Evolutionary conservation across 2,329 filamentous ascomycete species (phyloP), one percentile per base, ranked within the genome.

Genomic region (Neopestalotiopsis clavispora): DNA sequence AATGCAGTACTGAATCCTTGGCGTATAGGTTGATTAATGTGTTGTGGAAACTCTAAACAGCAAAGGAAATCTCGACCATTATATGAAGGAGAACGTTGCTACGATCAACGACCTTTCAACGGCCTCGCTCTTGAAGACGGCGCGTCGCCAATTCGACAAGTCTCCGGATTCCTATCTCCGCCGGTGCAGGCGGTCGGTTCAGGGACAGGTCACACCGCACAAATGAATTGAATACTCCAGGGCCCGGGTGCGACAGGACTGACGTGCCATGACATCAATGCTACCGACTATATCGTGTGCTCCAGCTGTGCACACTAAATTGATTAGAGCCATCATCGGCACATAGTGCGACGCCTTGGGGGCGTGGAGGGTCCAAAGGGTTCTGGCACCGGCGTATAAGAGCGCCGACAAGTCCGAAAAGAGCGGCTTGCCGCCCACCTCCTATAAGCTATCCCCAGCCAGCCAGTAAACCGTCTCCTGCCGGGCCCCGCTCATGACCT

Each of bases 361-460:
- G 23, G 23, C 23, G 34, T 38, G 34, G 34, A 38, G 34, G 34
- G 10, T 38, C 34, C 10, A 38, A 38, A 38, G n/a, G 45, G 45
- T 52, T 23, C 45, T 20, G 9, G 4, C n/a, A 17, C 45, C 45
- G 45, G 45, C 45, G 5, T 7, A 23, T n/a, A 20, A 52, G 45
- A 52, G 20, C n/a, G 45, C 45, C 45, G 45, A 52, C n/a, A 52
- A 52, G 45, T 52, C 45, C 45, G 45, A 52, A 52, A 52, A 52
- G 9, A 52, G n/a, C 17, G 34, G n/a, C n/a, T 49, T 28, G 23
- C 34, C 34, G 34, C 34, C 34, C 34, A 28, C 23, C 23, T 10
- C 34, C 34, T 38, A 38, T 38, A 38, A 38, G 10, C 23, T 28
- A 4, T 4, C 23, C 23, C 23, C 23, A 28, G 3, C 23, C 23